Evolutionary conservation across 305 asterid species (phyloP).

Genomic region (Stenogyne calaminthoides): DNA sequence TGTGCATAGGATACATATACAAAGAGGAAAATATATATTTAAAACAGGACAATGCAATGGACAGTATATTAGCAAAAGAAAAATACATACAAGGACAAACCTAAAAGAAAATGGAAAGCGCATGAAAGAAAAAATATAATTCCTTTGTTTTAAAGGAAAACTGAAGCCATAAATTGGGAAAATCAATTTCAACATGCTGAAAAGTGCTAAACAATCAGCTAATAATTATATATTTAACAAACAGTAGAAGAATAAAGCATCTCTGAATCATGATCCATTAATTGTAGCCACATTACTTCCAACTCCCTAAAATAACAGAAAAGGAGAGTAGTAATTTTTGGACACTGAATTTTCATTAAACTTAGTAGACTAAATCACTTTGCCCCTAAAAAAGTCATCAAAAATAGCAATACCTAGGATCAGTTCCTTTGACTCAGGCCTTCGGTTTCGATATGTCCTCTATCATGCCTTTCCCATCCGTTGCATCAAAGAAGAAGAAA

Average conservation of each 20-base stretch:
- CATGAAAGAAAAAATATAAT: neutral
- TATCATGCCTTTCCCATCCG: conserved; percentile 84
- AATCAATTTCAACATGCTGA: neutral
- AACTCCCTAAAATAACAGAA: neutral
- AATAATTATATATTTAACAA: no score
- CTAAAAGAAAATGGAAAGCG: neutral
- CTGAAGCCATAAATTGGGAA: neutral
- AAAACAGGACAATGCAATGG: neutral
- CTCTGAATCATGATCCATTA: neutral
- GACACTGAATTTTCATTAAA: neutral
- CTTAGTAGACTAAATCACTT: neutral
- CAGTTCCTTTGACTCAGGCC: conserved; percentile 3
- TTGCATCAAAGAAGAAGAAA: conserved; percentile 82
- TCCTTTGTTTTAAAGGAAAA: neutral
- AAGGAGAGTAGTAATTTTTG: neutral
- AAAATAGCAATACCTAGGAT: neutral
- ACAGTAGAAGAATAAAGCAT: neutral
- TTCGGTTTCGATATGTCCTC: conserved; percentile 62
- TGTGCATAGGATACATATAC: no score
- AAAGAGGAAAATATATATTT: no score
- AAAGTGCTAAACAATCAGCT: neutral
- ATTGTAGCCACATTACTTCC: neutral
- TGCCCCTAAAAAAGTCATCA: neutral
- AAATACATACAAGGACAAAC: no score
- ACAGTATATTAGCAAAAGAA: neutral